Base-by-base conservation (phyloP, 2,329 filamentous ascomycete species). In the Stemphylium lycopersici region DNA sequence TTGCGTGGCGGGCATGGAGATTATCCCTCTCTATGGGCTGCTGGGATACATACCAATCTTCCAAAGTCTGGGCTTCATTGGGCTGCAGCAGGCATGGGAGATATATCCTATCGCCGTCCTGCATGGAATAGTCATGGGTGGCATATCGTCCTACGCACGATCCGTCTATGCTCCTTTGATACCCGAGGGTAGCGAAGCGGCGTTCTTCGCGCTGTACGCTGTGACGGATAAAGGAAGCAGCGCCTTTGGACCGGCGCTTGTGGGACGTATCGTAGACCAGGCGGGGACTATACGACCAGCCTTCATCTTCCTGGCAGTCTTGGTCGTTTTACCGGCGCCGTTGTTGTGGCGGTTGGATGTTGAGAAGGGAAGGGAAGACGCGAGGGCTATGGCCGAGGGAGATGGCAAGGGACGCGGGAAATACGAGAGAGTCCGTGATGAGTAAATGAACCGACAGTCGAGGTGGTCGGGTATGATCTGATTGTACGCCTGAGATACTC, bases 161-260 rank as follows among this genome's bases (percentile, higher is more conserved):
- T 91, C 90, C 37, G 84, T 97, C 13, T 98, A 90, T 70, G 91
- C 91, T 8, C 90, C 96, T 69, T 83, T 97, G 52, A 95, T 98
- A 46, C 93, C 93, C 0, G 90, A 91, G 0, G 93, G 93, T 6
- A 93, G 89, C 13, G 93, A 98, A 76, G 91, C 93, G 0, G 91
- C 93, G 0, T 97, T 98, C 69, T 97, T 95, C 71, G 92, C 93
- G 0, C 80, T 97, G 1, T 97, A 96, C 71, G 93, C 93, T 36
- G 96, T 97, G 55, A 97, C 93, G 1, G 93, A 98, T 74, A 98
- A 97, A 75, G 92, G 92, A 0, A 95, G 90, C 16, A 95, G 90
- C 69, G 84, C 96, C 2, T 93, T 97, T 70, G 93, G 93, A 0
- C 93, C 93, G 0, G 89, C 90, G 0, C 90, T 98, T 64, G 93